Percentiles rank a stretch among this genome's conserved stretches.
Conservation (phyloP, 2,329 filamentous ascomycete genomes). For the Epichloe bromicola region DNA sequence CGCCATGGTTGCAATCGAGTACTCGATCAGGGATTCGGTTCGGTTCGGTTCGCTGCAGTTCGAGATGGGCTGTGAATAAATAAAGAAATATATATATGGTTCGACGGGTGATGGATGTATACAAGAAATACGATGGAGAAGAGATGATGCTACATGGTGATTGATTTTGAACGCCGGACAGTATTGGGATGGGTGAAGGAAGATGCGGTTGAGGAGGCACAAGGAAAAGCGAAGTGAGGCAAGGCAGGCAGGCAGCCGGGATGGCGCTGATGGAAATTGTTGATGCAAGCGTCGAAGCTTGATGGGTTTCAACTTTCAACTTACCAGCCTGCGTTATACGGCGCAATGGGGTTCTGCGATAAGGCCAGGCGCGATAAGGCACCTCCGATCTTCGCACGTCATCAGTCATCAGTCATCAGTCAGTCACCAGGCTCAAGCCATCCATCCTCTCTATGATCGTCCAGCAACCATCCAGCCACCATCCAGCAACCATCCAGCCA, state of each 20-base stretch:
- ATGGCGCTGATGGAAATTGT: neutral
- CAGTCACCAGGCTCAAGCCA: neutral
- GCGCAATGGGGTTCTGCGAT: neutral
- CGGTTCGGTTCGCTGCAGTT: neutral
- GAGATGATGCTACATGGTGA: conserved; percentile 5
- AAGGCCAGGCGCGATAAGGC: neutral
- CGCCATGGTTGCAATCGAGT: conserved; percentile 18
- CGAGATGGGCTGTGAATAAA: neutral
- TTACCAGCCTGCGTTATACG: too few species aligned
- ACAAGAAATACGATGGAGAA: neutral
- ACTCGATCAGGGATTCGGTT: neutral
- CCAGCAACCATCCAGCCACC: neutral
- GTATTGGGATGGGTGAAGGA: neutral
- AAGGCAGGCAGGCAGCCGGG: neutral
- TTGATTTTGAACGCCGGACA: neutral
- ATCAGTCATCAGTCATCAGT: neutral
- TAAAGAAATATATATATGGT: neutral
- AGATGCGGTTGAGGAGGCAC: neutral
- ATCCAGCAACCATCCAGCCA: neutral
- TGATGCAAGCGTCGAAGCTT: neutral
- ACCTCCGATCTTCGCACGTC: neutral
- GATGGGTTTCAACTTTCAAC: too few species aligned
- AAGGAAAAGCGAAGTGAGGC: neutral
- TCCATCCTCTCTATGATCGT: too few species aligned
- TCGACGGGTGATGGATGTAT: neutral